Evolutionary conservation across 2,329 filamentous ascomycete genomes (phyloP), one percentile per base, ranked within the genome.

Genomic region (Colletotrichum sp.): DNA sequence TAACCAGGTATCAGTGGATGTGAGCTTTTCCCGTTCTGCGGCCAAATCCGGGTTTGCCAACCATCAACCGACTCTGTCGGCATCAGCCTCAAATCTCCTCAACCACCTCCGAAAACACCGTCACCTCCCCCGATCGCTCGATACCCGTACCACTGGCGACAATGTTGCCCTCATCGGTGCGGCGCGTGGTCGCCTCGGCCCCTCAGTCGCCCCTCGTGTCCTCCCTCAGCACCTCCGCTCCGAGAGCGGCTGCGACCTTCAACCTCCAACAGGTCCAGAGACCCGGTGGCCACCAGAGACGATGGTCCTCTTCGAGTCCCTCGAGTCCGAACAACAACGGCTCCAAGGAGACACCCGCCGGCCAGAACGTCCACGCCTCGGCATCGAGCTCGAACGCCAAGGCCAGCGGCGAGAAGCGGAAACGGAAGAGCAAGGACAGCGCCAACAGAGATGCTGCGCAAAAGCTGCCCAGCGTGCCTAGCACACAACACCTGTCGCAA

Each of bases 381-480:
- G 81, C 87, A 71, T 84, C 88, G 22, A 81, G 84, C 69, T 82
- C 85, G 6, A 80, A 87, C 78, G 83, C 86, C 84, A 88, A 88
- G 83, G 78, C 86, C 27, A 80, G 82, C 72, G 84, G 85, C 78
- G 89, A 91, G 79, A 92, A 91, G 86, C 85, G 89, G 80, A 92
- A 89, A 84, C 89, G 89, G 81, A 93, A 92, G 85, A 84, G 84
- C 77, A 93, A 92, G 83, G 89, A 90, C 74, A 82, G 83, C 72
- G 83, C 86, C 19, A 85, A 85, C 19, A 82, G 82, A 72, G 87
- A 88, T 76, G 86, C 88, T 73, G 84, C 86, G 62, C 86, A 90
- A 78, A 92, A 92, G 79, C 88, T 95, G 74, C 94, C 94, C 52
- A 93, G 92, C 83, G 95, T 96, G 59, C 94, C 94, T 71, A 94